These are phyloP conservation scores for Boletellus sp. DNA, from an alignment of 1,284 basidiomycete species.

Conservation along the genomic window DNA sequence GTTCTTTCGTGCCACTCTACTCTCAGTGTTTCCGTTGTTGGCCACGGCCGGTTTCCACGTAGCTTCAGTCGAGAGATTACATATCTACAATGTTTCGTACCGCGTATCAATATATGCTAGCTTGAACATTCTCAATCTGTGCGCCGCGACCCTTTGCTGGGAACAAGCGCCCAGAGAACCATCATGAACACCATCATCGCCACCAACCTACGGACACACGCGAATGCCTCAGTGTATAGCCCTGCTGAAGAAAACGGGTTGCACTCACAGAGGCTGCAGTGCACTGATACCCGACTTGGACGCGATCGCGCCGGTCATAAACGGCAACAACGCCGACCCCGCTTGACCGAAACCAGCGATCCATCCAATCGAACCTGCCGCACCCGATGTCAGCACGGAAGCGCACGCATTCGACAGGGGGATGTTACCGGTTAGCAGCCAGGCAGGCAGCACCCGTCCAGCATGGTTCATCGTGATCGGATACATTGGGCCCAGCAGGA, in stretches of 20 bases:
- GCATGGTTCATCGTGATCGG: constrained; percentile 51
- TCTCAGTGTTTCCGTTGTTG: too few species aligned
- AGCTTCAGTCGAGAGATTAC: too few species aligned
- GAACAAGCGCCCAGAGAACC: constrained; percentile 40
- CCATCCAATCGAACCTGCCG: constrained; percentile 44
- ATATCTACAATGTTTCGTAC: not conserved
- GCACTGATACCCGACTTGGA: constrained; percentile 45
- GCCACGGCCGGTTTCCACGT: too few species aligned
- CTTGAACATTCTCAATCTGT: constrained; percentile 13
- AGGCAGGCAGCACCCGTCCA: constrained; percentile 44
- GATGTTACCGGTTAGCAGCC: constrained; percentile 42
- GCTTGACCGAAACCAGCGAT: constrained; percentile 52
- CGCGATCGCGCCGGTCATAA: constrained; percentile 53
- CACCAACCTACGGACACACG: constrained; percentile 28
- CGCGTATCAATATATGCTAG: not conserved
- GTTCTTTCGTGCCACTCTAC: too few species aligned
- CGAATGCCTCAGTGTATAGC: not conserved
- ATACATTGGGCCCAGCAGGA: constrained; percentile 52
- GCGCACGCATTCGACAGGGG: not conserved
- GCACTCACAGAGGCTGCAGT: constrained; percentile 54
- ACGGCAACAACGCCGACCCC: constrained; percentile 52
- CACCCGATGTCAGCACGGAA: not conserved
- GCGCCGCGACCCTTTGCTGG: constrained; percentile 22
- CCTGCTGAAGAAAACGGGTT: not conserved
- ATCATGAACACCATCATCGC: constrained; percentile 44